Base-by-base conservation (phyloP, 129 eudicot species). In the Saussurea involucrata region DNA sequence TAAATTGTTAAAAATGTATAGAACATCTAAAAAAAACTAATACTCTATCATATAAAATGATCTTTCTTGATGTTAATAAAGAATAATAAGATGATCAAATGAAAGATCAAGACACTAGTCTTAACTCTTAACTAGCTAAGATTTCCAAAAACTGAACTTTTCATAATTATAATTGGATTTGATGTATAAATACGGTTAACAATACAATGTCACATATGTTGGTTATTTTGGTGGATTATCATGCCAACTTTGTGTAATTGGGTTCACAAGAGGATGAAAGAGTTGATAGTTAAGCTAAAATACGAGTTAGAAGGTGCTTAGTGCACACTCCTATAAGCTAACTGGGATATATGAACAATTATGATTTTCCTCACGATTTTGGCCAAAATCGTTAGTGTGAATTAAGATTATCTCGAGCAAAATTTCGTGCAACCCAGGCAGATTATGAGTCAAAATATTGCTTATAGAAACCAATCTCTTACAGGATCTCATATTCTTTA, bases 31-130 rank as follows among this genome's bases (percentile, higher is more conserved):
- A n/a, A 32, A 60, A 64, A 74, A 61, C 27, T 12, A 36, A 8
- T 25, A 42, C 21, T 65, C 46, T 25, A 64, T 65, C 34, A 73
- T 66, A 44, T 20, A 29, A 76, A 13, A 46, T 66, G 57, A 33
- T 73, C 24, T 3, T 55, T 53, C 4, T 31, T 5, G 5, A 55
- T 18, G 27, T 9, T 18, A 55, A 31, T 44, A 37, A 37, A 37
- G 9, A 53, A 72, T 27, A 49, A 8, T 18, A 31, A 46, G 49
- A 40, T 64, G 25, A 75, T 64, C 72, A 64, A 64, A n/a, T 18
- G 4, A 60, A 68, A 76, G 58, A 34, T 77, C 75, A 75, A 68
- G 57, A 67, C 74, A 68, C 37, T 24, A 77, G 66, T 28, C 57
- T 11, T 28, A 7, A 77, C 67, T 28, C 57, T n/a, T 28, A 8